Conservation (phyloP, 495 filamentous ascomycete species). For the Aspergillus coremiiformis region DNA sequence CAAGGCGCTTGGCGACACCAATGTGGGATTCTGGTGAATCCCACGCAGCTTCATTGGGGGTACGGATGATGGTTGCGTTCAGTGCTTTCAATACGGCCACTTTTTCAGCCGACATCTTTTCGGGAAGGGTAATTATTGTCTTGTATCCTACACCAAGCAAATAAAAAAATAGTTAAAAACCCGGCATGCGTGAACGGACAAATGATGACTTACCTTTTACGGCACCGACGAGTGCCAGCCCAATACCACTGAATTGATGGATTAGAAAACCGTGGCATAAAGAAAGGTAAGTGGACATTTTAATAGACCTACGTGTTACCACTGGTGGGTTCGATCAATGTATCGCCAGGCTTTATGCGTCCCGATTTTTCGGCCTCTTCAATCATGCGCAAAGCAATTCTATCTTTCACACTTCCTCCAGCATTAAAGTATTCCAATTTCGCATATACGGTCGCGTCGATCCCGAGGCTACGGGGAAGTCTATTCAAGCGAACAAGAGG, state of each 20-base stretch:
- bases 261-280: slow-evolving; percentile 8
- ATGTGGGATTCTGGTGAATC: slow-evolving; percentile 96
- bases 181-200: not conserved
- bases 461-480: slow-evolving; percentile 81
- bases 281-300: not conserved
- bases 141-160: slow-evolving; percentile 68
- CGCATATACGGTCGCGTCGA: slow-evolving; percentile 84
- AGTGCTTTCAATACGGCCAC: slow-evolving; percentile 88
- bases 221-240: slow-evolving; percentile 84
- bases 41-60: slow-evolving; percentile 89
- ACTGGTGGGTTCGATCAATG: slow-evolving; percentile 93
- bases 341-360: slow-evolving; percentile 94
- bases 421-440: slow-evolving; percentile 98
- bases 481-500: slow-evolving; percentile 88
- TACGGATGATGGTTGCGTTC: slow-evolving; percentile 95
- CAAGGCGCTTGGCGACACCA: slow-evolving; percentile 78
- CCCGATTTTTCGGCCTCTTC: slow-evolving; percentile 88
- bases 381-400: slow-evolving; percentile 95
- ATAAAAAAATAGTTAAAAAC: not conserved
- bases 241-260: slow-evolving; percentile 62
- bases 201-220: slow-evolving; percentile 59
- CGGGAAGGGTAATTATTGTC: slow-evolving; percentile 95
- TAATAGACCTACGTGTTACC: slow-evolving; percentile 71
- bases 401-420: slow-evolving; percentile 94
- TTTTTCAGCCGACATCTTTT: slow-evolving; percentile 99